Percentiles rank a stretch among this genome's conserved stretches.
Conservation (phyloP, 2,329 filamentous ascomycete species). For the Phaeosphaeria sp. region DNA sequence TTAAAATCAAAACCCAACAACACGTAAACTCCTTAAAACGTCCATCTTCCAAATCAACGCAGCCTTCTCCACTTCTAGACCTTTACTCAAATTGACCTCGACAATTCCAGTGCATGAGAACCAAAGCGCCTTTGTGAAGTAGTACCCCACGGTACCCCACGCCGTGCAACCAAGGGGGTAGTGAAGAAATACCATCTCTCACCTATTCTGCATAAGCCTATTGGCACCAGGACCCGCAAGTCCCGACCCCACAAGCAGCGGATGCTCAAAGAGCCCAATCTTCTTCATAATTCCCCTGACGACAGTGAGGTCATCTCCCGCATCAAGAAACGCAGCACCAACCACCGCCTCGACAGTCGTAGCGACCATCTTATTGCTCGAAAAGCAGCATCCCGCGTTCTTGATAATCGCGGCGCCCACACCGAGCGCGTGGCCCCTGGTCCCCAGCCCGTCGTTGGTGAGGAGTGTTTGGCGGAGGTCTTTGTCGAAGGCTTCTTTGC, state of each 20-base stretch:
- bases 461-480: conserved; percentile 6
- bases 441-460: conserved; percentile 7
- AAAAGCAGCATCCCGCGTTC: neutral
- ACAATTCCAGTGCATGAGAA: too few relatives aligned
- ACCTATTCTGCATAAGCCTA: too few relatives aligned
- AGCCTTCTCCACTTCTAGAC: too few relatives aligned
- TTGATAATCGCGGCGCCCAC: conserved; percentile 12
- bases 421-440: neutral
- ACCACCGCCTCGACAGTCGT: conserved; percentile 44
- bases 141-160: too few relatives aligned
- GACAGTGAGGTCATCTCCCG: conserved; percentile 14
- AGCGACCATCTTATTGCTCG: conserved; percentile 30
- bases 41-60: too few relatives aligned
- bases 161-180: too few relatives aligned
- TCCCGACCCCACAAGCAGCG: conserved; percentile 10
- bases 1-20: too few relatives aligned
- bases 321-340: conserved; percentile 43
- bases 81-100: too few relatives aligned
- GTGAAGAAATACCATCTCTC: too few relatives aligned
- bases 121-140: too few relatives aligned
- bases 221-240: too few relatives aligned
- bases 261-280: conserved; percentile 11
- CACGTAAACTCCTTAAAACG: too few relatives aligned
- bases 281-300: conserved; percentile 8
- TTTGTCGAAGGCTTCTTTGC: conserved; percentile 6